A percentile compares a stretch with the other conserved stretches of the same genome.
These are phyloP conservation scores for Heliosperma pusillum DNA, from an alignment of 148 eudicot species.

Conservation along the genomic window DNA sequence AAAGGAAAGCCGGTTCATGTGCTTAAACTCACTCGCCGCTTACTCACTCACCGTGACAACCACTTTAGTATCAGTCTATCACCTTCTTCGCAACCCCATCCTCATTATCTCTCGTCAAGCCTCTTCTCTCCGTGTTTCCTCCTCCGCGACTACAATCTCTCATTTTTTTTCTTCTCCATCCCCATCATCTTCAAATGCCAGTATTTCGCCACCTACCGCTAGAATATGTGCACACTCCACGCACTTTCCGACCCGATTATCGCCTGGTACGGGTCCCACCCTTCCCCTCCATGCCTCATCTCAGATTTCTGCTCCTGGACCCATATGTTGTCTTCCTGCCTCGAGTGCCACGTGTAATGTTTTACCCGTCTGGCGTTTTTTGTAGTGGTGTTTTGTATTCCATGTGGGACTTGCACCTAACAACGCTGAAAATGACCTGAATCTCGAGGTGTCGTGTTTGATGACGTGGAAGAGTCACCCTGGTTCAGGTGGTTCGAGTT, in stretches of 20 bases:
- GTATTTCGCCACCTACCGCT: not conserved
- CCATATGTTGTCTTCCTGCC: slow-evolving; percentile 6
- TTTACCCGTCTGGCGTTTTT: slow-evolving; percentile 33
- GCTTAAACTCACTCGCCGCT: slow-evolving; percentile 24
- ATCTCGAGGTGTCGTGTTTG: slow-evolving; percentile 1
- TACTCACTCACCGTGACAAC: slow-evolving; percentile 14
- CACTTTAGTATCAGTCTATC: slow-evolving; percentile 14
- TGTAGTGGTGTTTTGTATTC: slow-evolving; percentile 17
- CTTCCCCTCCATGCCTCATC: slow-evolving; percentile 28
- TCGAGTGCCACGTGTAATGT: slow-evolving; percentile 29
- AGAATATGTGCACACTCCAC: slow-evolving; percentile 15
- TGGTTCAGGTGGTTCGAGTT: slow-evolving; percentile 25
- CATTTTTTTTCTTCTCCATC: slow-evolving; percentile 18
- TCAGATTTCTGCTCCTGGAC: slow-evolving; percentile 33
- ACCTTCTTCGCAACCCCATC: slow-evolving; percentile 24
- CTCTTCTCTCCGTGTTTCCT: slow-evolving; percentile 25
- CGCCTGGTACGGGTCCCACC: slow-evolving; percentile 31
- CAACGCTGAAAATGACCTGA: not conserved
- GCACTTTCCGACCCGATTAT: slow-evolving; percentile 17
- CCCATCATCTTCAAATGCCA: not conserved
- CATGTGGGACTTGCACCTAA: slow-evolving; percentile 16
- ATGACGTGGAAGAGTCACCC: slow-evolving; percentile 22
- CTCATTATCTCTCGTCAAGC: slow-evolving; percentile 7
- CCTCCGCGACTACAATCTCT: slow-evolving; percentile 22
- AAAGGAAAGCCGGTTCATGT: slow-evolving; percentile 6